Base-by-base conservation (phyloP, 306 rosid genomes). In the Inga laurina region DNA sequence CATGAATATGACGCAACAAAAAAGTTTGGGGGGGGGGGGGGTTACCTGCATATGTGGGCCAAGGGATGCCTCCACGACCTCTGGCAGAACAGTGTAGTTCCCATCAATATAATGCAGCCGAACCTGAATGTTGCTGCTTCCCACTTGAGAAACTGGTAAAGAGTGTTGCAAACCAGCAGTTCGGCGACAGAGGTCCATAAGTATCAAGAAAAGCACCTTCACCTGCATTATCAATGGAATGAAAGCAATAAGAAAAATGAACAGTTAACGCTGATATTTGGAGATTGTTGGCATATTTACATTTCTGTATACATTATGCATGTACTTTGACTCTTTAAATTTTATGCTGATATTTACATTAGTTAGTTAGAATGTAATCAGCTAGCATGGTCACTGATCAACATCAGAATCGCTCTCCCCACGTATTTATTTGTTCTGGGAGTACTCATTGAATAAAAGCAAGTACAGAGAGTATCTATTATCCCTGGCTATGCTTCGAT, bases 1-100 rank as follows among this genome's bases (percentile, higher is more conserved):
- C 46, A 74, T 44, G 81, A 68, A 41, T 16, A 79, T 64, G 19
- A 48, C 41, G 44, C 72, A 35, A 70, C 57, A 8, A 49, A 7
- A 27, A 82, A 57, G 39, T 74, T 3, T 77, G 16, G 39, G 78
- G 83, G 75, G 52, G 37, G 24, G 49, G 24, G 49, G 35, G 75
- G 77, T 76, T 85, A 95, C 98, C 98, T 95, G 97, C 99, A 95
- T 92, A 83, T 95, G 94, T 67, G 98, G 96, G 76, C 94, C 97
- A 84, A 95, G 91, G 74, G 98, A 89, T 64, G 98, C 98, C 92
- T 93, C 99, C 62, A 95, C 93, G 49, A 95, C 97, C 87, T 95
- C 97, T 18, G 99, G 99, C 76, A 93, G 90, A 72, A 95, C 98
- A 14, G 97, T 93, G 78, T 93, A 93, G 87, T 92, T 93, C 35